These are phyloP conservation scores for Sphaerulina vaccinii DNA, from an alignment of 2,329 filamentous ascomycete genomes.

Conservation along the genomic window DNA sequence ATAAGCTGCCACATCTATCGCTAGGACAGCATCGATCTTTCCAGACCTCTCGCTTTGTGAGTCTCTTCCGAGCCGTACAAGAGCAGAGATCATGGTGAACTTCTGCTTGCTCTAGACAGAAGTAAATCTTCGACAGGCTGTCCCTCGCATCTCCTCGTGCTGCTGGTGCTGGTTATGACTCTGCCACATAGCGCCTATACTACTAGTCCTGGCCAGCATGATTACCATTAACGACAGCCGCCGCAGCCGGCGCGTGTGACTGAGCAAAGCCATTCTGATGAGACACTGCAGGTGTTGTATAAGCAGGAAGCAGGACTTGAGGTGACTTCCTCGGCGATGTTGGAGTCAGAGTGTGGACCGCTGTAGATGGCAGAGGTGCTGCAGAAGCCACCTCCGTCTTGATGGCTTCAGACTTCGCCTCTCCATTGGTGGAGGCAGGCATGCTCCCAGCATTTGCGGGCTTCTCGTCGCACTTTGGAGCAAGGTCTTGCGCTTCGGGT, in stretches of 20 bases:
- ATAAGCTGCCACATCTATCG: too few relatives aligned
- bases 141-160: neutral
- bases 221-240: neutral
- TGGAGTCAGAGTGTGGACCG: conserved; percentile 13
- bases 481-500: conserved; percentile 1
- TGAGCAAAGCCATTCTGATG: neutral
- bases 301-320: conserved; percentile 13
- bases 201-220: neutral
- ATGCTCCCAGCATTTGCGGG: neutral
- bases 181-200: neutral
- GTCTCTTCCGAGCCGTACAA: too few relatives aligned
- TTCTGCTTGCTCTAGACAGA: neutral
- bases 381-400: neutral
- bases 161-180: neutral
- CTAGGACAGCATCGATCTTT: too few relatives aligned
- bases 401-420: neutral
- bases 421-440: neutral
- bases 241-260: too few relatives aligned
- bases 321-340: conserved; percentile 10
- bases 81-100: too few relatives aligned
- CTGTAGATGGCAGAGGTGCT: conserved; percentile 3
- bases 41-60: too few relatives aligned
- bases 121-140: neutral
- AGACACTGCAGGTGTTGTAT: neutral
- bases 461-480: conserved; percentile 5